Evolutionary conservation across 2,329 filamentous ascomycete species (phyloP), one percentile per base, ranked within the genome.

Genomic region (Aspergillus japonicus): DNA sequence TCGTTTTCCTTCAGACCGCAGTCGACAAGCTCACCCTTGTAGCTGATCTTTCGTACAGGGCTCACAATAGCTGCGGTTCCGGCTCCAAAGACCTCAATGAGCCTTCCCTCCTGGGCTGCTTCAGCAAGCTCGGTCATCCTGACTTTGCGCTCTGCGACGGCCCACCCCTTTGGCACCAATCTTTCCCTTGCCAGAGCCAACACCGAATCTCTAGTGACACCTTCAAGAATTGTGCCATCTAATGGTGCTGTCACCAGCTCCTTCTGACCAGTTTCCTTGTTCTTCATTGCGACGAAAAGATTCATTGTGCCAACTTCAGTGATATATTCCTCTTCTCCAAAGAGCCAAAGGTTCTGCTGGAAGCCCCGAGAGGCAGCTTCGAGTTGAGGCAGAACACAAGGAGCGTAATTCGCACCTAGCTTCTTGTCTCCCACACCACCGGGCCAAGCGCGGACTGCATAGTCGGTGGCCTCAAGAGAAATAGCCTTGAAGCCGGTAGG

Each of bases 271-370:
- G 92, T 95, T 76, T 90, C 84, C 83, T 90, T 91, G 81, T 96
- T 87, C 80, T 87, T 87, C 69, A 98, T 79, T 47, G 90, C 93
- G 33, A 89, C 89, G 72, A 98, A 99, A 75, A 99, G 87, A 80
- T 99, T 99, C 95, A 99, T 99, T 59, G 95, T 98, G 71, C 95
- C 95, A 58, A 97, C 95, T 79, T 99, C 95, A 50, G 95, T 99
- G 60, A 98, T 89, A 72, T 89, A 96, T 76, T 98, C 92, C 77
- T 98, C 92, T 72, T 96, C 89, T 48, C 93, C 93, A 73, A 98
- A 99, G 33, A 99, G 82, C 95, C 95, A 99, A 56, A 99, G 84
- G 79, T 98, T 99, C 82, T 99, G 95, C 80, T 98, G 94, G 84
- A 93, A 96, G 23, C 95, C 95, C 58, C 92, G 87, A 76, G 88